Conservation (phyloP, 2,329 filamentous ascomycete genomes). For the Colletotrichum liriopes region DNA sequence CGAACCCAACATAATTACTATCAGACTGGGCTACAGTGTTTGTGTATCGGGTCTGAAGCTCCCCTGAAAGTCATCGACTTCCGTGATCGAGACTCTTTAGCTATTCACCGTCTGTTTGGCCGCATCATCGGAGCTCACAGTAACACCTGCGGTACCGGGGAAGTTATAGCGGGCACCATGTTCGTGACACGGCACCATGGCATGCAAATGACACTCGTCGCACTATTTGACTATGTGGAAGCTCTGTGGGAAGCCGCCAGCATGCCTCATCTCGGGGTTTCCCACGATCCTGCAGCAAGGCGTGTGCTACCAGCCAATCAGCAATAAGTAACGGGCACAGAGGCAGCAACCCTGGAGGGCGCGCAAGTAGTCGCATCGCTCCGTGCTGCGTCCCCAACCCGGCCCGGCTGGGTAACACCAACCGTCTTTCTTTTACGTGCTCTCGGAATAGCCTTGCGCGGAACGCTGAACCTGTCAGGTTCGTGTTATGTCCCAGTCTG, state of each 20-base stretch:
- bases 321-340: conserved; percentile 15
- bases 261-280: conserved; percentile 43
- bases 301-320: conserved; percentile 33
- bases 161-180: conserved; percentile 10
- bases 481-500: conserved; percentile 4
- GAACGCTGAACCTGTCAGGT: conserved; percentile 3
- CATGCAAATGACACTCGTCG: conserved; percentile 23
- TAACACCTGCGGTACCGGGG: background rate
- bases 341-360: background rate
- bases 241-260: conserved; percentile 33
- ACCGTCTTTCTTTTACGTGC: conserved; percentile 2
- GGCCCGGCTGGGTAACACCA: conserved; percentile 22
- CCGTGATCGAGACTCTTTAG: background rate
- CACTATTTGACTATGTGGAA: conserved; percentile 22
- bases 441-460: conserved; percentile 14
- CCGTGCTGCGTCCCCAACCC: conserved; percentile 14
- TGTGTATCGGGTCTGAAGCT: background rate
- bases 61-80: background rate
- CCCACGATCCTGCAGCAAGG: conserved; percentile 44
- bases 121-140: background rate
- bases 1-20: background rate
- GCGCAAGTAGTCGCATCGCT: background rate
- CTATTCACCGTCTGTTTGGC: background rate
- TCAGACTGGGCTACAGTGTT: background rate
- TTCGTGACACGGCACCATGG: conserved; percentile 25